Base-by-base conservation (phyloP, 2,329 filamentous ascomycete genomes). In the Colletotrichum sp. region DNA sequence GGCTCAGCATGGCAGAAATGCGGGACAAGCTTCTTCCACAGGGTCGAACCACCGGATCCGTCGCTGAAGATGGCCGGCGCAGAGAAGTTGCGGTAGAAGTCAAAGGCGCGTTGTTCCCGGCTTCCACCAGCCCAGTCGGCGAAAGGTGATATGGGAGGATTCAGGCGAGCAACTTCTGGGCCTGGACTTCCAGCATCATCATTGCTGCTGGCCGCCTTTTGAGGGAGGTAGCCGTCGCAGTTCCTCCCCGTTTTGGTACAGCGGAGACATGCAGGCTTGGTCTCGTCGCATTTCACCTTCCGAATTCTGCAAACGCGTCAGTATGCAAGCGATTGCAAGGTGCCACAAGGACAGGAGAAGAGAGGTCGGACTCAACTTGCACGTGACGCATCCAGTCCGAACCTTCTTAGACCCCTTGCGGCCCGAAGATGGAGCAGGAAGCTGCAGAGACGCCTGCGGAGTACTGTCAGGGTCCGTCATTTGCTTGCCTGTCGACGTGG, bases 261-360 rank as follows among this genome's bases (percentile, higher is more conserved):
- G 72, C 89, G 87, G 43, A 86, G 81, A 77, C 90, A 92, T 52
- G 81, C 83, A 2, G 90, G 90, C 71, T 88, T 90, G 21, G 81
- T 82, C 81, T 91, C 90, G 76, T 90, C 89, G 79, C 90, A 92
- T 80, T 91, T 91, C 69, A 91, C 87, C 72, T 89, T 88, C 66
- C 89, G 87, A 36, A 89, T 86, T 81, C 89, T 90, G 59, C 14
- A 30, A 12, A 32, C 24, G 6, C 36, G 3, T 64, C 38, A 72
- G 56, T 36, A 14, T 36, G 28, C 6, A 38, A 26, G 9, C 16
- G 64, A 52, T 21, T 7, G 1, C 34, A 48, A 10, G 21, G 4
- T 65, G 28, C 26, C 30, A 24, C 21, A 24, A 24, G 21, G 34
- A 2, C 18, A 24, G 18, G 48, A 38, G 24, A 30, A 36, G 48